phyloP scores from a whole-genome alignment of 129 eudicot species.

The Centella asiatica region DNA sequence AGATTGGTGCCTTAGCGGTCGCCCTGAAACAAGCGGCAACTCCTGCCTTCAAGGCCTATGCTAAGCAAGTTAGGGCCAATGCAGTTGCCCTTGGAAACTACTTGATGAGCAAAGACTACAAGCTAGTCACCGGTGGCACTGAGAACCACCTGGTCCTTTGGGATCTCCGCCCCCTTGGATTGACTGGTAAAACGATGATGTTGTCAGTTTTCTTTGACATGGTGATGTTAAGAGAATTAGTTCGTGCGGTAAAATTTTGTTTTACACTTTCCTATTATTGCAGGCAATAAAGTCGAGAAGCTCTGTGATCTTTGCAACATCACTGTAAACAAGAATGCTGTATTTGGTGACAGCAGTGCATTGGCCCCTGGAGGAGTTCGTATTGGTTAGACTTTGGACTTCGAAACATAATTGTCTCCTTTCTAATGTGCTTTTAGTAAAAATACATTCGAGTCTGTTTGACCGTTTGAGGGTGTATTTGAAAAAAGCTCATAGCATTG shows the following conservation, averaged over 20 bases:
- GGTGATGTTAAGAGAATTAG: neutral
- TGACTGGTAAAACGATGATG: conserved; percentile 53
- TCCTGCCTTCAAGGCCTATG: conserved; percentile 92
- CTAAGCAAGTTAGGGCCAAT: conserved; percentile 91
- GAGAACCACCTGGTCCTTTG: conserved; percentile 97
- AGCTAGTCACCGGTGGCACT: conserved; percentile 85
- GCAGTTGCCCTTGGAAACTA: conserved; percentile 89
- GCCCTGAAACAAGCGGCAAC: conserved; percentile 79
- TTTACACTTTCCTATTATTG: neutral
- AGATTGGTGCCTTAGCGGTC: conserved; percentile 92
- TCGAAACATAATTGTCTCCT: neutral
- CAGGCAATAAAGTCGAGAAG: conserved; percentile 92
- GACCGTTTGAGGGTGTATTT: neutral
- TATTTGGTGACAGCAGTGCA: conserved; percentile 91
- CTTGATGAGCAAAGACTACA: conserved; percentile 81
- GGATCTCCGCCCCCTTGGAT: conserved; percentile 99
- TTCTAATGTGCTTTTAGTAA: neutral
- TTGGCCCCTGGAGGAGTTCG: conserved; percentile 91
- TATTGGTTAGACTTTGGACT: conserved; percentile 36
- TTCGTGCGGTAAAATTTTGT: neutral
- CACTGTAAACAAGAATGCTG: conserved; percentile 89
- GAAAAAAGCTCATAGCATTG: neutral
- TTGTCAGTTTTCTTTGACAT: neutral
- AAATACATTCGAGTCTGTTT: neutral
- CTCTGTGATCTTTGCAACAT: conserved; percentile 77